These are phyloP conservation scores for Phytophthora pluvialis DNA, from an alignment of 352 stramenopile species.

Conservation along the genomic window DNA sequence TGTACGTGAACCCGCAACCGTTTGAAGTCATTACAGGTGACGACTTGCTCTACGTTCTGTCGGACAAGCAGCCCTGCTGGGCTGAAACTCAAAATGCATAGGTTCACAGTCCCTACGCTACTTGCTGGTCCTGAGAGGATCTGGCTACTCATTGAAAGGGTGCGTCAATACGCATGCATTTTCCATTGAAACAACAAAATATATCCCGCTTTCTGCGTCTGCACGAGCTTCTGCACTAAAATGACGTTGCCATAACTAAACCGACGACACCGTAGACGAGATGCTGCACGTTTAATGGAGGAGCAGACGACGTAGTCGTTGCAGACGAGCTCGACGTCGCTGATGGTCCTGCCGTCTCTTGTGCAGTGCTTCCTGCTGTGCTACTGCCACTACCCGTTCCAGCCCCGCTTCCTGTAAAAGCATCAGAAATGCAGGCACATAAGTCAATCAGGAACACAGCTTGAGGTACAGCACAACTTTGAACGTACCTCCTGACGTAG, in stretches of 20 bases:
- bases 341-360: constrained; percentile 5
- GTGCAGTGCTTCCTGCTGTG: constrained; percentile 7
- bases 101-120: background rate
- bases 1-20: constrained; percentile 85
- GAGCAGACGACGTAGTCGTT: constrained; percentile 17
- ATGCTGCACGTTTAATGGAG: background rate
- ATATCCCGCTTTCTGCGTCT: background rate
- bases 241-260: constrained; percentile 6
- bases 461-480: background rate
- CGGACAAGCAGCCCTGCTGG: constrained; percentile 83
- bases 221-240: constrained; percentile 3
- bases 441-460: background rate
- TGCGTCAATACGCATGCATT: too few relatives aligned
- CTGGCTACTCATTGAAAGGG: background rate
- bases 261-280: background rate
- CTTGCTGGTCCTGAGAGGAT: background rate
- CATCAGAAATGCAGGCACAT: background rate
- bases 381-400: constrained; percentile 10
- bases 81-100: constrained; percentile 29
- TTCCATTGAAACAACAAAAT: background rate
- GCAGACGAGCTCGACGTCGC: constrained; percentile 17
- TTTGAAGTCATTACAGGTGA: constrained; percentile 79
- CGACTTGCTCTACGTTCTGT: constrained; percentile 86
- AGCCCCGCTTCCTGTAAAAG: constrained; percentile 26
- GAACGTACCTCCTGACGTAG: constrained; percentile 36